These are phyloP conservation scores for Rhodotorula sp. DNA, from an alignment of 1,284 basidiomycete species.

Conservation along the genomic window DNA sequence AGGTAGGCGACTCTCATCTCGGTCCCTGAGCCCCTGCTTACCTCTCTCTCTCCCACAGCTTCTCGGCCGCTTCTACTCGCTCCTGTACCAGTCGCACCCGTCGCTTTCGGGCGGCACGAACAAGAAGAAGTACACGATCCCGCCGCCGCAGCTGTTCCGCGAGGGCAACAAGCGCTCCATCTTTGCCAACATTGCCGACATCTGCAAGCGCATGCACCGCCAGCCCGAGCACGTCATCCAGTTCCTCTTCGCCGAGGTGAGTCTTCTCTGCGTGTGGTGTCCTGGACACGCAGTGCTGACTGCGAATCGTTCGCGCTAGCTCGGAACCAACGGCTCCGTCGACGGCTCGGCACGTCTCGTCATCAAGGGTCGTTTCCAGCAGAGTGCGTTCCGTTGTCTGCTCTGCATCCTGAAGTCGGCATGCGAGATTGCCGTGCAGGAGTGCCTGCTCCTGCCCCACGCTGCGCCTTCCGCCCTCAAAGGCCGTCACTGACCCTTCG, in stretches of 20 bases:
- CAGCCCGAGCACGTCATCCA: conserved; percentile 99
- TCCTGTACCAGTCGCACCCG: conserved; percentile 91
- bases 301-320: conserved; percentile 52
- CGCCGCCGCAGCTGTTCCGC: conserved; percentile 89
- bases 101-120: conserved; percentile 70
- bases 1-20: conserved; percentile 59
- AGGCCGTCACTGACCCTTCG: not conserved
- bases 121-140: conserved; percentile 90
- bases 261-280: too few relatives aligned
- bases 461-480: not conserved
- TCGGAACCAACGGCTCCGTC: conserved; percentile 96
- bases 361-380: conserved; percentile 97
- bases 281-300: too few relatives aligned
- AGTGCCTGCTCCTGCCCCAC: not conserved
- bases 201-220: conserved; percentile 98
- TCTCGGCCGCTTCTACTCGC: conserved; percentile 85
- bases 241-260: conserved; percentile 84
- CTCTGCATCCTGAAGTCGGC: not conserved
- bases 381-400: conserved; percentile 55
- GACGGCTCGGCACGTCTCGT: conserved; percentile 91
- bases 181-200: conserved; percentile 95
- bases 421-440: too few relatives aligned
- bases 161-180: conserved; percentile 96
- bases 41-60: conserved; percentile 60
- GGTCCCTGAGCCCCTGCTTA: not conserved